Evolutionary conservation across 163 green algal genomes (phyloP), one percentile per base, ranked within the genome.

Genomic region (Scenedesmus sp.): DNA sequence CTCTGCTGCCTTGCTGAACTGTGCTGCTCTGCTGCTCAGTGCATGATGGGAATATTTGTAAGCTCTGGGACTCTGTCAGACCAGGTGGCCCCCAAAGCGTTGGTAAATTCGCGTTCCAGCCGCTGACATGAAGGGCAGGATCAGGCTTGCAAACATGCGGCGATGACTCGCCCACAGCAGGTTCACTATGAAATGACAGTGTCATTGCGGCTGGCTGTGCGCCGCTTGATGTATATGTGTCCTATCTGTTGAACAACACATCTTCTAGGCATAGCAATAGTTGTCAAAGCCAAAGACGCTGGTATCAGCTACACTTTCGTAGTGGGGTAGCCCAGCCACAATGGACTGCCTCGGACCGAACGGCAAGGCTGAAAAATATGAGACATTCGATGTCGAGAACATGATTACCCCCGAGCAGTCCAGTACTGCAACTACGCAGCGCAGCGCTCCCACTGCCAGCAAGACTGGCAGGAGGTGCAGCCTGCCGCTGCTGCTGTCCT

Each of bases 391-490:
- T 18, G 59, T 87, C 2, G 82, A 87, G 18, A 87, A 87, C n/a
- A 66, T 54, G 16, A 66, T 46, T 64, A 66, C 82, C 55, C 54
- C 82, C n/a, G 10, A 87, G 54, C 52, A 59, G 54, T 55, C 18
- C 15, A 87, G 82, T 55, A 73, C 70, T 6, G 4, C 70, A 52
- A 52, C 4, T 6, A 79, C 70, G 4, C 70, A 79, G 23, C 70
- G 23, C 23, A 79, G 23, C 70, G 15, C 70, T 8, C 3, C 23
- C 23, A 79, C 4, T 13, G 13, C 23, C 70, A 79, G 70, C 70
- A 79, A 79, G 70, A 52, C 70, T 2, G 70, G 82, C 82, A 87
- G 55, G 10, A 59, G 54, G 23, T 88, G 83, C 16, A 88, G 83
- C n/a, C 56, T 88, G 9, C 59, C 59, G 9, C 56, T 88, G 18